These are phyloP conservation scores for Blastomyces parvus DNA, from an alignment of 2,329 filamentous ascomycete genomes.

Conservation along the genomic window DNA sequence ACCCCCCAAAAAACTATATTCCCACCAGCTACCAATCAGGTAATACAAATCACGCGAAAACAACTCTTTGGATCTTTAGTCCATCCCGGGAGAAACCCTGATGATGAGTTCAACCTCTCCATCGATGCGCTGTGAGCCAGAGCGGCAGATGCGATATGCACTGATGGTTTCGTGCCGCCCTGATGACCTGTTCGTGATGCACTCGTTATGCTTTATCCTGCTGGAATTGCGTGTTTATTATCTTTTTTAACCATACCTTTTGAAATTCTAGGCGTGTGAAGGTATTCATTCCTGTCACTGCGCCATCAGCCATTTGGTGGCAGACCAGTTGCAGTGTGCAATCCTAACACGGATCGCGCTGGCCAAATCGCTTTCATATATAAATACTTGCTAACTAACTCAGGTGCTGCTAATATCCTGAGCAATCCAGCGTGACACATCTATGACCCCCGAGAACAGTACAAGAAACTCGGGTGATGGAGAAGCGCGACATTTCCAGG, in stretches of 20 bases:
- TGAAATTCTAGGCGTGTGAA: not conserved
- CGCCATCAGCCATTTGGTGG: slow-evolving; percentile 11
- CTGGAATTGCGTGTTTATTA: too few species aligned
- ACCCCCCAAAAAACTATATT: not conserved
- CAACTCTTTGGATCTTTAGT: slow-evolving; percentile 1
- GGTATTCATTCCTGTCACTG: slow-evolving; percentile 13
- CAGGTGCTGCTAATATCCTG: slow-evolving; percentile 43
- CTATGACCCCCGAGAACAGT: slow-evolving; percentile 45
- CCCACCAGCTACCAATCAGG: slow-evolving; percentile 2
- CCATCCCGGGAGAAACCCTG: not conserved
- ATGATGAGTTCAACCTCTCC: slow-evolving; percentile 5
- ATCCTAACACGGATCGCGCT: not conserved
- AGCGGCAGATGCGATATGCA: slow-evolving; percentile 2
- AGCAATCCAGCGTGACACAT: slow-evolving; percentile 40
- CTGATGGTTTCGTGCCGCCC: slow-evolving; percentile 3
- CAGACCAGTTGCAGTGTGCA: slow-evolving; percentile 6
- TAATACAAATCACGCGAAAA: slow-evolving; percentile 6
- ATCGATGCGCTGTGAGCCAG: slow-evolving; percentile 2
- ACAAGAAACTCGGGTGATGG: slow-evolving; percentile 34
- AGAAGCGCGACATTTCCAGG: slow-evolving; percentile 28
- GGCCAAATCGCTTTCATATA: not conserved
- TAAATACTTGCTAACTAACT: slow-evolving; percentile 18
- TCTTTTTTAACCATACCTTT: not conserved
- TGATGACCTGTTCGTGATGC: not conserved
- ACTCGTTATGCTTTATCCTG: too few species aligned